A percentile compares a stretch with the other conserved stretches of the same genome.
Evolutionary conservation across 768 basidiomycete species (phyloP).

Genomic region (Auricularia heimuer): DNA sequence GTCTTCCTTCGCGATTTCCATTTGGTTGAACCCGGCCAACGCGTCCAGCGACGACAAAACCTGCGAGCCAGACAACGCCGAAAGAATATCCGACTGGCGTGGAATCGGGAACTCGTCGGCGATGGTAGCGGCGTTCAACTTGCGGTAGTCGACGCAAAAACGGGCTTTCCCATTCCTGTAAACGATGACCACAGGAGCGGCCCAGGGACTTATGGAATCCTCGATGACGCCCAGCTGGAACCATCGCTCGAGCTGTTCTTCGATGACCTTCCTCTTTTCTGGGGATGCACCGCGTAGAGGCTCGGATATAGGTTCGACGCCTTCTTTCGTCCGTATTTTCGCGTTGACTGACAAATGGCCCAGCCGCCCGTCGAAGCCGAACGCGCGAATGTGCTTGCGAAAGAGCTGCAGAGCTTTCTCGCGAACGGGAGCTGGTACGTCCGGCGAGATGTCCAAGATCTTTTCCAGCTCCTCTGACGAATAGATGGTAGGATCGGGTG

Average conservation of each 20-base stretch:
- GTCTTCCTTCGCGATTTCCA: constrained; percentile 20
- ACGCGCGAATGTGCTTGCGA: constrained; percentile 14
- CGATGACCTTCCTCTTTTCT: constrained; percentile 17
- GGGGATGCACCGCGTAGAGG: constrained; percentile 18
- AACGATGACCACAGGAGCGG: constrained; percentile 22
- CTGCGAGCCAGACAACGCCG: constrained; percentile 22
- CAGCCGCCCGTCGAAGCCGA: constrained; percentile 23
- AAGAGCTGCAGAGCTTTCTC: constrained; percentile 12
- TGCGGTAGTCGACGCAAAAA: no score
- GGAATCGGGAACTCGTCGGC: constrained; percentile 22
- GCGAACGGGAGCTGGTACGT: constrained; percentile 10
- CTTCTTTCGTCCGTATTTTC: constrained; percentile 17
- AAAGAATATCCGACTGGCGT: constrained; percentile 19
- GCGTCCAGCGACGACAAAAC: constrained; percentile 27
- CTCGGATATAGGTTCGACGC: constrained; percentile 12
- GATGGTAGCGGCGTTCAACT: constrained; percentile 18
- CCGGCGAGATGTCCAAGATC: constrained; percentile 12
- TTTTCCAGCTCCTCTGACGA: constrained; percentile 4
- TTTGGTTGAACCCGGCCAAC: constrained; percentile 32
- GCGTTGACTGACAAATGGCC: constrained; percentile 19
- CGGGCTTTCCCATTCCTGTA: constrained; percentile 30
- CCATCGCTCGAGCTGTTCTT: constrained; percentile 24
- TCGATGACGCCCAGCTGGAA: constrained; percentile 29
- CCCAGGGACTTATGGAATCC: constrained; percentile 30
- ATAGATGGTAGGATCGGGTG: constrained; percentile 13